Percentiles rank a stretch among this genome's conserved stretches.
Conservation (phyloP, 2,329 filamentous ascomycete genomes). For the Coniella vitis region DNA sequence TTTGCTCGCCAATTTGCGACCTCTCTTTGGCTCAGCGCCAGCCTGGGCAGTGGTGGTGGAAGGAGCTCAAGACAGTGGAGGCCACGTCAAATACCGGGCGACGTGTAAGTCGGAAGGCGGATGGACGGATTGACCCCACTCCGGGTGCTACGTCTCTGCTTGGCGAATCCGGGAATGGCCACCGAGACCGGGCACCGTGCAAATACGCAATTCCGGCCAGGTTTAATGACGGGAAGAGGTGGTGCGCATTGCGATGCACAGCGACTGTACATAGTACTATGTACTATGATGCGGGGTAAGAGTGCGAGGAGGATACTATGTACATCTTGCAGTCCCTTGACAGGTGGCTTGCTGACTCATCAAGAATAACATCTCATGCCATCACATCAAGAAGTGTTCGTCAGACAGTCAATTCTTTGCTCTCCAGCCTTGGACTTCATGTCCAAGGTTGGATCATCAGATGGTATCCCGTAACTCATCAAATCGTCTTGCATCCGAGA, state of each 20-base stretch:
- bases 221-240: background rate
- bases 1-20: slow-evolving; percentile 4
- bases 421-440: no score
- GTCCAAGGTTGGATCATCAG: no score
- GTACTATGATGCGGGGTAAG: background rate
- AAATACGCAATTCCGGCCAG: slow-evolving; percentile 16
- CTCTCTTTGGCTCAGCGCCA: background rate
- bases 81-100: slow-evolving; percentile 7
- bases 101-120: slow-evolving; percentile 10
- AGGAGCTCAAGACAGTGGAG: background rate
- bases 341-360: no score
- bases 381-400: no score
- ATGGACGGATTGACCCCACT: slow-evolving; percentile 7
- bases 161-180: background rate
- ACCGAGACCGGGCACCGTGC: slow-evolving; percentile 16
- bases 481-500: no score
- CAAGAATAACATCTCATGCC: no score
- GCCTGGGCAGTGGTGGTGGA: background rate
- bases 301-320: background rate
- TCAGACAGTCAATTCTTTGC: no score
- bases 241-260: background rate
- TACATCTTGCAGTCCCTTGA: no score
- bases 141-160: slow-evolving; percentile 6
- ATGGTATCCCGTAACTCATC: no score
- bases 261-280: no score